Conservation (phyloP, 805 yeast species). For the Isabelozyma heimii region DNA sequence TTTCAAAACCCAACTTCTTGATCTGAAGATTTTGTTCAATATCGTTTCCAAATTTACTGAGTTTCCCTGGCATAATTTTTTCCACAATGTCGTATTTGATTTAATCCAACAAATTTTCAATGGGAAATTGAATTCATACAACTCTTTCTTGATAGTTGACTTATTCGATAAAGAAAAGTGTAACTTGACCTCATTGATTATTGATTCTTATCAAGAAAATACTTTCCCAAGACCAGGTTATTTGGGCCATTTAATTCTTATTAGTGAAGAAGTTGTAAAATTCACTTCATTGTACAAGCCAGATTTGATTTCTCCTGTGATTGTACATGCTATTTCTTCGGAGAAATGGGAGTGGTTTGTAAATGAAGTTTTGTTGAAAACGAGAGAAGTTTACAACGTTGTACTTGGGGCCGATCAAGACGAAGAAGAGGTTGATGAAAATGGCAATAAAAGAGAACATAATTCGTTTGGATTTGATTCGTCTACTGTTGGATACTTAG, state of each 20-base stretch:
- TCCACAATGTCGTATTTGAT: slow-evolving; percentile 97
- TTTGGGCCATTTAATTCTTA: slow-evolving; percentile 94
- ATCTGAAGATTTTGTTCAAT: slow-evolving; percentile 63
- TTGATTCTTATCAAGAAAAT: slow-evolving; percentile 18
- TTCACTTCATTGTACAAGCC: slow-evolving; percentile 65
- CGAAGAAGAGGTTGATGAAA: slow-evolving; percentile 32
- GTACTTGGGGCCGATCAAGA: slow-evolving; percentile 46
- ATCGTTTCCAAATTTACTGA: slow-evolving; percentile 74
- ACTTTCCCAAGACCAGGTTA: slow-evolving; percentile 75
- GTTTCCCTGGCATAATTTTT: slow-evolving; percentile 95
- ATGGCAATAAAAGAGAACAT: slow-evolving; percentile 10
- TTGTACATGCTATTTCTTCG: slow-evolving; percentile 47
- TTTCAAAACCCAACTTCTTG: slow-evolving; percentile 78
- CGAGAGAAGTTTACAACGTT: slow-evolving; percentile 55
- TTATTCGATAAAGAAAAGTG: slow-evolving; percentile 17
- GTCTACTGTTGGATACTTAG: slow-evolving; percentile 38
- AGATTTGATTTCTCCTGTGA: slow-evolving; percentile 53
- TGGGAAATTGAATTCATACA: slow-evolving; percentile 88
- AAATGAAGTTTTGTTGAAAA: slow-evolving; percentile 45
- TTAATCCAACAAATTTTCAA: slow-evolving; percentile 91
- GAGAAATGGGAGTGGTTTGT: slow-evolving; percentile 53
- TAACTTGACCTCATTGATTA: slow-evolving; percentile 26
- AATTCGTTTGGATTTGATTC: slow-evolving; percentile 24
- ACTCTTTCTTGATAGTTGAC: slow-evolving; percentile 47
- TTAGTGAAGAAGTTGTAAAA: slow-evolving; percentile 94